phyloP scores from a whole-genome alignment of 257 asterid species.

The Nicotiana benthamiana region DNA sequence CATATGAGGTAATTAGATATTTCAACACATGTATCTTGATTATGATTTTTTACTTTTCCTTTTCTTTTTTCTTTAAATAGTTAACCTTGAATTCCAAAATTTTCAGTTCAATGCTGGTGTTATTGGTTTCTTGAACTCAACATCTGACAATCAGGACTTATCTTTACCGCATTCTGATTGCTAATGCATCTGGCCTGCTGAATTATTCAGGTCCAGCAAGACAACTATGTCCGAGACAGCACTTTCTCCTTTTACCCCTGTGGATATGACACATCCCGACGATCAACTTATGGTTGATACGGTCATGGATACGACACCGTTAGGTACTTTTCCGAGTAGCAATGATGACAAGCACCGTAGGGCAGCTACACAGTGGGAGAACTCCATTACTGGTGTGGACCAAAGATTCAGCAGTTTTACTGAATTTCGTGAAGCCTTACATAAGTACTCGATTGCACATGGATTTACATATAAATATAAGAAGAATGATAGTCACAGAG shows the following conservation, averaged over 20 bases:
- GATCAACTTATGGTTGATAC: slow-evolving; percentile 50
- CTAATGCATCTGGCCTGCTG: slow-evolving; percentile 1
- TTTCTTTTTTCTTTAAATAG: not conserved
- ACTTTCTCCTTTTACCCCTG: slow-evolving; percentile 46
- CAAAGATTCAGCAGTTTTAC: slow-evolving; percentile 89
- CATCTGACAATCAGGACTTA: not conserved
- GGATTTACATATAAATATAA: slow-evolving; percentile 92
- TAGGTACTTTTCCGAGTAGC: slow-evolving; percentile 25
- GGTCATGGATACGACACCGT: slow-evolving; percentile 43
- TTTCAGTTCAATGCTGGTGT: not conserved
- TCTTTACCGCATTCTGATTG: not conserved
- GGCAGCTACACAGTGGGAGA: slow-evolving; percentile 94
- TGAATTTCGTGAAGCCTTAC: slow-evolving; percentile 95
- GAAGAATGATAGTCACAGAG: slow-evolving; percentile 97
- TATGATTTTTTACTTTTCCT: not conserved
- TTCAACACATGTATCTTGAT: not conserved
- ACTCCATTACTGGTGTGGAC: slow-evolving; percentile 93
- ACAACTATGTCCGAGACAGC: slow-evolving; percentile 62
- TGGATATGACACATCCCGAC: slow-evolving; percentile 53
- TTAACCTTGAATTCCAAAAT: not conserved
- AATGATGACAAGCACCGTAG: slow-evolving; percentile 66
- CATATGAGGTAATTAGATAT: not conserved
- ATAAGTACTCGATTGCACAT: slow-evolving; percentile 90
- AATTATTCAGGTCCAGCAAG: slow-evolving; percentile 70
- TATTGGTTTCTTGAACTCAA: not conserved